Evolutionary conservation across 345 rosid genomes (phyloP), one percentile per base, ranked within the genome.

Genomic region (Salix udensis): DNA sequence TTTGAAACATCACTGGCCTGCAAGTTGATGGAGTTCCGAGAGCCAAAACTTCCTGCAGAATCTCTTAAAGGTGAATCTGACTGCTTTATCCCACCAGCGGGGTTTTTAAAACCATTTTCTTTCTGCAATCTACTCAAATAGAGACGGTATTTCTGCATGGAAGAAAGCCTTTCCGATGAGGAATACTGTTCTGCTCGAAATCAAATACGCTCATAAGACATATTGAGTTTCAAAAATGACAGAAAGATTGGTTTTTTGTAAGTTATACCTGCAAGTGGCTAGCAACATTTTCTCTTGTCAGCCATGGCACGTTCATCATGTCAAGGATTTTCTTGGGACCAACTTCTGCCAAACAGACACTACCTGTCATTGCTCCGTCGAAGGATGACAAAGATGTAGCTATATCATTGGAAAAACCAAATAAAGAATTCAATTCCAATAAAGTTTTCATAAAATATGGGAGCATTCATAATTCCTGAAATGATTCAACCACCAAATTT

Each of bases 291-390:
- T 95, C 98, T 70, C 98, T 88, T 8, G 96, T 91, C 84, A 95
- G 72, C 98, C 98, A 90, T 18, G 96, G 93, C 61, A 95, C 96
- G 78, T 93, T 91, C 98, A 95, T 95, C 91, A 93, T 84, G 78
- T 95, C 98, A 18, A 93, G 90, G 74, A 95, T 95, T 87, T 90
- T 93, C 89, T 93, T 95, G 18, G 98, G 98, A 76, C 98, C 98
- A 78, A 93, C 98, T 87, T 89, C 98, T 95, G 91, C 85, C 88
- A 87, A 84, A 87, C 69, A 84, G 74, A 86, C 55, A 84, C 64
- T 24, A 80, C 40, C 71, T 64, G 74, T 82, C 79, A 85, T 74
- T 74, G 67, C 81, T 73, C 71, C 46, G 74, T 71, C 28, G 73
- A 74, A 77, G 75, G 70, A 79, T 36, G 73, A 48, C 75, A 67